Evolutionary conservation across 163 green algal species (phyloP).

Genomic region (Coccomyxa subellipsoidea): DNA sequence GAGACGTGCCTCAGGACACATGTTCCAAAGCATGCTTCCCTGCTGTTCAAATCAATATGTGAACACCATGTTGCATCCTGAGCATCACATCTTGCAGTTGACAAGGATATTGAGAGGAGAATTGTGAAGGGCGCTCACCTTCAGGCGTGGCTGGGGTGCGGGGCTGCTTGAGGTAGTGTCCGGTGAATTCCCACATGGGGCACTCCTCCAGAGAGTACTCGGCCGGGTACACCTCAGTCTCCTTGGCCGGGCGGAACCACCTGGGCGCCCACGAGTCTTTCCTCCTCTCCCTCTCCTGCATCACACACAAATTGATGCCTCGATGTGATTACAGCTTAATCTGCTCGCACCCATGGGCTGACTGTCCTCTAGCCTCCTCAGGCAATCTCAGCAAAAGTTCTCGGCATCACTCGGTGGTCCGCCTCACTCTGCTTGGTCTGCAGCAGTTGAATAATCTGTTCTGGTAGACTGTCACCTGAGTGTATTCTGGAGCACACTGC

Average conservation of each 20-base stretch:
- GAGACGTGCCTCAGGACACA: too few relatives aligned
- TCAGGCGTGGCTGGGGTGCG: background rate
- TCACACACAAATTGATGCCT: background rate
- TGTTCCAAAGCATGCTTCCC: too few relatives aligned
- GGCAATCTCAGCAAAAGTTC: too few relatives aligned
- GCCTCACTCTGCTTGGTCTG: too few relatives aligned
- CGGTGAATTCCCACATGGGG: constrained; percentile 65
- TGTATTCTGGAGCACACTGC: too few relatives aligned
- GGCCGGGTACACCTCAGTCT: constrained; percentile 43
- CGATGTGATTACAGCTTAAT: too few relatives aligned
- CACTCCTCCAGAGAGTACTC: constrained; percentile 64
- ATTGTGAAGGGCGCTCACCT: background rate
- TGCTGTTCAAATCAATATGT: background rate
- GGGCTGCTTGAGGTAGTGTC: constrained; percentile 30
- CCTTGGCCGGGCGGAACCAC: constrained; percentile 70
- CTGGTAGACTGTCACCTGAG: too few relatives aligned
- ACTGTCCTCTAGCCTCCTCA: too few relatives aligned
- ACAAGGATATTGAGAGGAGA: background rate
- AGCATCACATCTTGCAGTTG: background rate
- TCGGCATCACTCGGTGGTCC: too few relatives aligned
- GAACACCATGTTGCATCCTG: too few relatives aligned
- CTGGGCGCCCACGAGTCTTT: constrained; percentile 71
- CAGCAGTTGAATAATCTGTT: too few relatives aligned
- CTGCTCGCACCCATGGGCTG: too few relatives aligned
- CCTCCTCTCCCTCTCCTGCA: constrained; percentile 54